phyloP scores from a whole-genome alignment of 352 stramenopile species.

The Globisporangium nodosum region DNA sequence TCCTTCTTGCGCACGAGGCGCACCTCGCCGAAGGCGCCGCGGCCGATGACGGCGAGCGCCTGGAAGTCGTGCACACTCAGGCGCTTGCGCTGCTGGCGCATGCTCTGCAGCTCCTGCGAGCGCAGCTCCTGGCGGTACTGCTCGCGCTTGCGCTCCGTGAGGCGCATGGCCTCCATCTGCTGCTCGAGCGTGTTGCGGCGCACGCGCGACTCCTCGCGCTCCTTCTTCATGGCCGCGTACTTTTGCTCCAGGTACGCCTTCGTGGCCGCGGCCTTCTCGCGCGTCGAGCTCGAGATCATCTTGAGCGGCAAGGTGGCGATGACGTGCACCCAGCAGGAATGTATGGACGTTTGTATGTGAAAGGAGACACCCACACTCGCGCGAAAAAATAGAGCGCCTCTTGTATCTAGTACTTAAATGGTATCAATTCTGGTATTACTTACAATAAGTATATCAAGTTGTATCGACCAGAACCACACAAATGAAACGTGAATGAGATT shows the following conservation, averaged over 20 bases:
- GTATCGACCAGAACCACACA: too few species aligned
- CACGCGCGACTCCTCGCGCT: slow-evolving; percentile 77
- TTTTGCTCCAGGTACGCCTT: slow-evolving; percentile 89
- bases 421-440: too few species aligned
- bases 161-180: slow-evolving; percentile 75
- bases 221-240: slow-evolving; percentile 86
- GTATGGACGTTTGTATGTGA: neutral
- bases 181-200: slow-evolving; percentile 74
- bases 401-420: too few species aligned
- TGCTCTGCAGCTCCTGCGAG: slow-evolving; percentile 68
- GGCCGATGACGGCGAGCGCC: slow-evolving; percentile 94
- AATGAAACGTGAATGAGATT: too few species aligned
- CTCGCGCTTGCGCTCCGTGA: slow-evolving; percentile 73
- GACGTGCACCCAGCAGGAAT: neutral
- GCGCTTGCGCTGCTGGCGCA: slow-evolving; percentile 79
- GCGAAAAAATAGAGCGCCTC: too few species aligned
- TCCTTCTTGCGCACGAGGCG: slow-evolving; percentile 81
- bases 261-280: slow-evolving; percentile 83
- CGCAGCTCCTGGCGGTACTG: slow-evolving; percentile 77
- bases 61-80: slow-evolving; percentile 94
- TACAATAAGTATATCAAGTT: too few species aligned
- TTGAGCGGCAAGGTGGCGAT: neutral
- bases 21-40: slow-evolving; percentile 99
- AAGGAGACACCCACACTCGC: neutral
- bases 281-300: slow-evolving; percentile 85